These are phyloP conservation scores for Aspergillus ruber DNA, from an alignment of 2,329 filamentous ascomycete genomes.

Conservation along the genomic window DNA sequence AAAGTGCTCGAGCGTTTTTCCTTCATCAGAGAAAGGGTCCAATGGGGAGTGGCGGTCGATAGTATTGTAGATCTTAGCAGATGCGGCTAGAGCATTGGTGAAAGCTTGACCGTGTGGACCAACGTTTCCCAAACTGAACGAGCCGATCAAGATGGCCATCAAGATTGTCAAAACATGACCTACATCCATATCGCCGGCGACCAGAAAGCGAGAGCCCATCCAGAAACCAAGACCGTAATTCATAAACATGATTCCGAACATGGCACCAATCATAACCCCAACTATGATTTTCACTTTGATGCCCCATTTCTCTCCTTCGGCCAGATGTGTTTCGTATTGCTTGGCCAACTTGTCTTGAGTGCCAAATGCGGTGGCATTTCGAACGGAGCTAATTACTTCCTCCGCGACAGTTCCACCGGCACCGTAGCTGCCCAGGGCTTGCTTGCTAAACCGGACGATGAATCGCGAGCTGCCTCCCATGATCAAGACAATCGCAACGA, in stretches of 20 bases:
- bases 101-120: constrained; percentile 83
- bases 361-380: constrained; percentile 87
- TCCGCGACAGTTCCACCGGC: constrained; percentile 82
- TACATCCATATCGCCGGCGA: constrained; percentile 59
- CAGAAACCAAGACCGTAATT: constrained; percentile 87
- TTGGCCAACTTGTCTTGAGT: constrained; percentile 86
- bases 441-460: constrained; percentile 74
- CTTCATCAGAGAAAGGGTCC: constrained; percentile 65
- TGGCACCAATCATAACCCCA: constrained; percentile 70
- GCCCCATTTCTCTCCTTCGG: constrained; percentile 67
- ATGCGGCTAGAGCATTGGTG: constrained; percentile 72
- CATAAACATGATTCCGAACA: constrained; percentile 79
- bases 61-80: constrained; percentile 85
- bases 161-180: constrained; percentile 74
- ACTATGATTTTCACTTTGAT: constrained; percentile 67
- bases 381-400: constrained; percentile 88
- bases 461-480: constrained; percentile 69
- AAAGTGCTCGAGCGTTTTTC: constrained; percentile 66
- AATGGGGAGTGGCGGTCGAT: constrained; percentile 84
- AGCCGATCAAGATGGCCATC: constrained; percentile 86
- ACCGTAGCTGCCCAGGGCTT: constrained; percentile 71
- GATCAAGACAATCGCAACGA: constrained; percentile 69
- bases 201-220: constrained; percentile 72
- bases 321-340: constrained; percentile 73
- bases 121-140: constrained; percentile 83